A percentile compares a stretch with the other conserved stretches of the same genome.
These are phyloP conservation scores for Poronia punctata DNA, from an alignment of 495 filamentous ascomycete genomes.

Conservation along the genomic window DNA sequence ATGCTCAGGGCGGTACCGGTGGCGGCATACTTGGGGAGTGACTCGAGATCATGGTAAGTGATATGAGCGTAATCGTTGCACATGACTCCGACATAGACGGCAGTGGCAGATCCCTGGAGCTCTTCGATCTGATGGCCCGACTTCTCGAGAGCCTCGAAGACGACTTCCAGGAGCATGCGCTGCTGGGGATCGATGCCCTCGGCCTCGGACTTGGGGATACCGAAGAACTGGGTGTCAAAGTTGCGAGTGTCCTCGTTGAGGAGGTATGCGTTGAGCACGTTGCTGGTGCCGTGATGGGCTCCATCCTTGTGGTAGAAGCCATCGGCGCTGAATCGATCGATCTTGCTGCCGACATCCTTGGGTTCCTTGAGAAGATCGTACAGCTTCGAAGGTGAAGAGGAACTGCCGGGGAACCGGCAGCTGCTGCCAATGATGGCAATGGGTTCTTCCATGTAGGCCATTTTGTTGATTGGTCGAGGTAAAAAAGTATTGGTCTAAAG, in stretches of 20 bases:
- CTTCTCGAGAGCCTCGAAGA: conserved; percentile 27
- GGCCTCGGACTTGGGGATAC: conserved; percentile 24
- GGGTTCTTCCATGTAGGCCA: no score
- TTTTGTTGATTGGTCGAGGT: no score
- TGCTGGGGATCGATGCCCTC: conserved; percentile 27
- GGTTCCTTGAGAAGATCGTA: conserved; percentile 43
- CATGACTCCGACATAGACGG: conserved; percentile 43
- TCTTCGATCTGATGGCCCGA: conserved; percentile 34
- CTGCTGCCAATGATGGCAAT: conserved; percentile 43
- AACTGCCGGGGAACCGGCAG: conserved; percentile 45
- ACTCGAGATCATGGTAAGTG: conserved; percentile 30
- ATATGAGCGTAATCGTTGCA: conserved; percentile 38
- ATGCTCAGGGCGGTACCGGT: conserved; percentile 32
- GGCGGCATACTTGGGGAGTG: conserved; percentile 31
- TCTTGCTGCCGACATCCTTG: conserved; percentile 23
- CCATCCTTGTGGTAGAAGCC: conserved; percentile 49
- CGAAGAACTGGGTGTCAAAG: conserved; percentile 39
- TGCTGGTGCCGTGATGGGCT: conserved; percentile 8
- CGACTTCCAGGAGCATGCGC: conserved; percentile 30
- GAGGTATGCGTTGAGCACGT: conserved; percentile 28
- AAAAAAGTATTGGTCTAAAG: no score
- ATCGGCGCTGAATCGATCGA: conserved; percentile 52
- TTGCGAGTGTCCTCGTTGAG: conserved; percentile 26
- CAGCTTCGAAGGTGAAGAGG: conserved; percentile 33
- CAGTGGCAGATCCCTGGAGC: conserved; percentile 39